phyloP scores from a whole-genome alignment of 2,329 filamentous ascomycete species.

The Scytalidium lignicola region DNA sequence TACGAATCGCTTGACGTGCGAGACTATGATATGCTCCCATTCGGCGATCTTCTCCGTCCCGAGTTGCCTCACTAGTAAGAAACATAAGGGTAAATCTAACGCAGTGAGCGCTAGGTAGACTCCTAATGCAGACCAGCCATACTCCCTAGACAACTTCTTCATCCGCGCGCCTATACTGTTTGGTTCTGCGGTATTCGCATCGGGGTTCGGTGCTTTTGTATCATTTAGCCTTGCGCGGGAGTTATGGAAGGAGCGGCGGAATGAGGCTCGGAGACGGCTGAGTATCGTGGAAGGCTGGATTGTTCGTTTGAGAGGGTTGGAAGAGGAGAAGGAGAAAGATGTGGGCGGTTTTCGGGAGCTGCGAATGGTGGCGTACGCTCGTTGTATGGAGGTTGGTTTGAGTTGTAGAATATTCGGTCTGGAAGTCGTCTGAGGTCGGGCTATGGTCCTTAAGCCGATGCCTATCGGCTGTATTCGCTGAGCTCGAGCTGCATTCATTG shows the following conservation, averaged over 20 bases:
- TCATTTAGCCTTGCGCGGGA: slow-evolving; percentile 14
- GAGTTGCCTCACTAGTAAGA: slow-evolving; percentile 74
- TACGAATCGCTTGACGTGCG: slow-evolving; percentile 51
- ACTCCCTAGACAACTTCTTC: slow-evolving; percentile 82
- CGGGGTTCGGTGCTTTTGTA: slow-evolving; percentile 2
- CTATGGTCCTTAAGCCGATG: neutral
- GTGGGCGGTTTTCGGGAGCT: neutral
- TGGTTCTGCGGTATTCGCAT: slow-evolving; percentile 14
- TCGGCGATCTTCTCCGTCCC: slow-evolving; percentile 81
- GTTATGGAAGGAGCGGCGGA: slow-evolving; percentile 14
- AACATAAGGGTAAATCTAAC: slow-evolving; percentile 93
- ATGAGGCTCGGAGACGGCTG: slow-evolving; percentile 17
- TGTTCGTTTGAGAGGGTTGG: slow-evolving; percentile 8
- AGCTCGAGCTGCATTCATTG: neutral
- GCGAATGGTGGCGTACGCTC: neutral
- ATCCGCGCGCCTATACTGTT: slow-evolving; percentile 35
- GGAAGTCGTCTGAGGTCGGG: neutral
- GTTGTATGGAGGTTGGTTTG: neutral
- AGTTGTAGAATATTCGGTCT: neutral
- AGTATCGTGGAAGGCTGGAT: slow-evolving; percentile 12
- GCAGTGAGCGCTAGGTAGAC: slow-evolving; percentile 81
- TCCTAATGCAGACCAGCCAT: slow-evolving; percentile 90
- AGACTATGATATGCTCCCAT: slow-evolving; percentile 63
- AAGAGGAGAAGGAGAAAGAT: slow-evolving; percentile 11
- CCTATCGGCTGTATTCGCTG: neutral